A percentile compares a stretch with the other conserved stretches of the same genome.
Evolutionary conservation across 345 rosid species (phyloP).

Genomic region (Capsella bursapastoris): DNA sequence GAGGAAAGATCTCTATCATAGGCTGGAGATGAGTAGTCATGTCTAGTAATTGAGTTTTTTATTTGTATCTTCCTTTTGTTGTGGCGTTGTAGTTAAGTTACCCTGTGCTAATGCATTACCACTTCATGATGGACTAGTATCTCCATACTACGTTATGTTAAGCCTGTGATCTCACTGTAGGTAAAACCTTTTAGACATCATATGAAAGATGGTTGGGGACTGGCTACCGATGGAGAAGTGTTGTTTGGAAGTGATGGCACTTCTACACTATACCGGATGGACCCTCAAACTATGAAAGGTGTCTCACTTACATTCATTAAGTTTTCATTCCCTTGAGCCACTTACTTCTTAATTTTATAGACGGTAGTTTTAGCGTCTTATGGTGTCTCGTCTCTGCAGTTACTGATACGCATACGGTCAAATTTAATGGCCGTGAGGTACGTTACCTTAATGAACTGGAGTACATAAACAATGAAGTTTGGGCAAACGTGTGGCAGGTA

Average conservation of each 20-base stretch:
- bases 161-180: slow-evolving; percentile 52
- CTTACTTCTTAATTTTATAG: not conserved
- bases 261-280: slow-evolving; percentile 76
- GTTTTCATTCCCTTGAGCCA: slow-evolving; percentile 2
- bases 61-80: not conserved
- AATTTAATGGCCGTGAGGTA: slow-evolving; percentile 63
- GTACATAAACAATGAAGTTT: slow-evolving; percentile 84
- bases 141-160: not conserved
- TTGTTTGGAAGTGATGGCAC: slow-evolving; percentile 92
- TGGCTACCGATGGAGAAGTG: slow-evolving; percentile 85
- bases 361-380: slow-evolving; percentile 5
- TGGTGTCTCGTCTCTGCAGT: slow-evolving; percentile 53
- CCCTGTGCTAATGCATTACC: not conserved
- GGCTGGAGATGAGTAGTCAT: slow-evolving; percentile 2
- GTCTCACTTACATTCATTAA: slow-evolving; percentile 17
- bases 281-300: slow-evolving; percentile 80
- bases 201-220: slow-evolving; percentile 98
- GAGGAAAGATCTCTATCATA: slow-evolving; percentile 9
- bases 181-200: slow-evolving; percentile 64
- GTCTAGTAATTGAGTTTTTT: slow-evolving; percentile 20
- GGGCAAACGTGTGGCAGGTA: slow-evolving; percentile 98
- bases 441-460: slow-evolving; percentile 86
- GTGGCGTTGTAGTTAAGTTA: slow-evolving; percentile 6
- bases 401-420: slow-evolving; percentile 53
- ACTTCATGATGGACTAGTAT: slow-evolving; percentile 3